Evolutionary conservation across 306 rosid genomes (phyloP).

Genomic region (Ormosia semicastrata): DNA sequence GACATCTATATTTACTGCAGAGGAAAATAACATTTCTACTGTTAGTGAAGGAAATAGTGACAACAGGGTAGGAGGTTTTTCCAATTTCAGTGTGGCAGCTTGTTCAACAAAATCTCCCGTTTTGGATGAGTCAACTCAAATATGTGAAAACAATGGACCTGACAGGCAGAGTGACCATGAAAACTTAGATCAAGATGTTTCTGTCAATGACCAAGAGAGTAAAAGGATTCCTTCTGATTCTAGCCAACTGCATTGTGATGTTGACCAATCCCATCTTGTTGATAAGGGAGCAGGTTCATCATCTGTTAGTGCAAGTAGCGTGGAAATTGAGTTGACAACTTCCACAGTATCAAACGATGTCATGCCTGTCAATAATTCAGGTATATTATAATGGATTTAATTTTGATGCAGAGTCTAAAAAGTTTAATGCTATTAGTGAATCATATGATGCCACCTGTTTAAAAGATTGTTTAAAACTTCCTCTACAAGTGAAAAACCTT

Average conservation of each 20-base stretch:
- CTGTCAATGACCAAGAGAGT: constrained; percentile 43
- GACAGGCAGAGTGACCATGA: constrained; percentile 29
- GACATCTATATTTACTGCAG: constrained; percentile 24
- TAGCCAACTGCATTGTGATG: constrained; percentile 32
- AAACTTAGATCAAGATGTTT: constrained; percentile 29
- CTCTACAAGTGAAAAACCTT: neutral
- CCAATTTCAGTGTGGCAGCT: constrained; percentile 25
- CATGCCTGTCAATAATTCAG: constrained; percentile 48
- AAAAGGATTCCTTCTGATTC: constrained; percentile 36
- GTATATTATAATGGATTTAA: constrained; percentile 38
- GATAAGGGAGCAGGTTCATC: constrained; percentile 44
- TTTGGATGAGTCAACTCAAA: constrained; percentile 47
- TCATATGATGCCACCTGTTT: neutral
- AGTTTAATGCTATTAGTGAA: neutral
- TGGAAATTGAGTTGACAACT: constrained; percentile 39
- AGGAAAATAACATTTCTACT: constrained; percentile 33
- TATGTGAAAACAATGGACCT: constrained; percentile 30
- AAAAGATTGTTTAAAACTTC: neutral
- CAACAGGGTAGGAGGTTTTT: constrained; percentile 30
- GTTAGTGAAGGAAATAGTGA: constrained; percentile 38
- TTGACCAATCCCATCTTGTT: constrained; percentile 38
- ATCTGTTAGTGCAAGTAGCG: constrained; percentile 29
- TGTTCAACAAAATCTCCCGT: constrained; percentile 40
- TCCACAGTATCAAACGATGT: constrained; percentile 25
- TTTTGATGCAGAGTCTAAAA: neutral